These are phyloP conservation scores for Termitomyces sp. DNA, from an alignment of 768 basidiomycete species.

Conservation along the genomic window DNA sequence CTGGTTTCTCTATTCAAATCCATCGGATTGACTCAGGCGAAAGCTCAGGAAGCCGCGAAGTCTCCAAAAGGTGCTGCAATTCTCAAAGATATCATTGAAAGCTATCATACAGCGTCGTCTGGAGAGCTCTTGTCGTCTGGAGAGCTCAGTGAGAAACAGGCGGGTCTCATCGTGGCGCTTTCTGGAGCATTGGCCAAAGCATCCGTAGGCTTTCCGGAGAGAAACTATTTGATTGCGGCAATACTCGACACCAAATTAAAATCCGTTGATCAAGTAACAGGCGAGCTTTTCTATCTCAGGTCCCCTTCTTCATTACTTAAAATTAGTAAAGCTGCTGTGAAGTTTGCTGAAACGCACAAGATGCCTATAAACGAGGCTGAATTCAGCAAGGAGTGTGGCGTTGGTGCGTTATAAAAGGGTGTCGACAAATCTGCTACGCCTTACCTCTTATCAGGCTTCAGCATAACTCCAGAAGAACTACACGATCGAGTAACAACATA, in stretches of 20 bases:
- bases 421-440: background rate
- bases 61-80: slow-evolving; percentile 69
- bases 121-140: slow-evolving; percentile 38
- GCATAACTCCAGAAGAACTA: slow-evolving; percentile 65
- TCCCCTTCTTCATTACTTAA: background rate
- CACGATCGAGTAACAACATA: slow-evolving; percentile 48
- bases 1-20: slow-evolving; percentile 58
- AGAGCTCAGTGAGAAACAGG: slow-evolving; percentile 75
- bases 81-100: slow-evolving; percentile 64
- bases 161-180: slow-evolving; percentile 61
- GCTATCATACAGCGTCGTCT: slow-evolving; percentile 35
- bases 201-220: slow-evolving; percentile 44
- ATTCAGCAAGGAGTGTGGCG: slow-evolving; percentile 79
- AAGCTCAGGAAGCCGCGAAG: slow-evolving; percentile 80
- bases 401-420: slow-evolving; percentile 54
- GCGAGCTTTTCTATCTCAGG: slow-evolving; percentile 35
- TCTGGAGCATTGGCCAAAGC: slow-evolving; percentile 58
- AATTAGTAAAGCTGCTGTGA: slow-evolving; percentile 54
- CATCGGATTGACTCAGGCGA: slow-evolving; percentile 69
- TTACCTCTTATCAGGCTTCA: slow-evolving; percentile 55
- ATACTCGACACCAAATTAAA: slow-evolving; percentile 73
- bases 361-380: slow-evolving; percentile 58
- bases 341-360: slow-evolving; percentile 60
- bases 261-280: slow-evolving; percentile 80
- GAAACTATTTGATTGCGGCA: slow-evolving; percentile 56